Base-by-base conservation (phyloP, 257 asterid species). In the Dorcoceras hygrometricum region DNA sequence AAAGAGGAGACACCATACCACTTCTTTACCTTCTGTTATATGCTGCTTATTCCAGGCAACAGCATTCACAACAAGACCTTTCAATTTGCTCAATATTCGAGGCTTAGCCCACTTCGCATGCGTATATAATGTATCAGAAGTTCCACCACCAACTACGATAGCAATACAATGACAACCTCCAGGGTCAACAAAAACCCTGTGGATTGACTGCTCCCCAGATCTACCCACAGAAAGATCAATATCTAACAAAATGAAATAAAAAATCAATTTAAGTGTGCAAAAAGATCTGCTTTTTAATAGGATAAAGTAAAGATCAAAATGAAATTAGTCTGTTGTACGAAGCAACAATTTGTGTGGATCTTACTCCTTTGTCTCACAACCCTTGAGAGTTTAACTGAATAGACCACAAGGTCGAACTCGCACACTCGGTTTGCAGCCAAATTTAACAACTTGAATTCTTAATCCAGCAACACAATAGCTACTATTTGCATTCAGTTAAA, bases 81-180 rank as follows among this genome's bases (percentile, higher is more conserved):
- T 94, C 77, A 94, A 66, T 85, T 73, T 93, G 78, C 80, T 71
- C 76, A 90, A 73, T 23, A 90, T 60, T 18, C 96, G 99, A 72
- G 99, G 97, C 79, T 80, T 94, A 11, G 87, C 80, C 99, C 99
- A 94, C 80, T 86, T 94, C 55, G 94, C 94, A 73, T 94, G 99
- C 6, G 84, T 83, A 65, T 90, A 94, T 76, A 85, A 90, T 20
- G 99, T 94, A 75, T 94, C 97, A 9, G 97, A 82, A 53, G 89
- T 90, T 66, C 95, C 95, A 77, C 84, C 89, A 66, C 97, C 99
- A 77, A 87, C 86, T 56, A 94, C 93, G 46, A 88, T 80, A 65
- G 95, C 95, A 77, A 94, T 94, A 74, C 95, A 90, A 57, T 94
- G 99, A 75, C 97, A 81, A 39, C 97, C 99, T 60, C 99, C 99